A percentile compares a stretch with the other conserved stretches of the same genome.
These are phyloP conservation scores for Prunus persica DNA, from an alignment of 306 rosid genomes.

Conservation along the genomic window Prunus_persica_NCBIv2 NC_034013.1:8464001-8464500, in stretches of 20 bases:
- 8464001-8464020: background rate
- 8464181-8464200: background rate
- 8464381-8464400: no score
- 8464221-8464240: background rate
- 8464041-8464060: background rate
- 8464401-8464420: no score
- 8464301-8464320: background rate
- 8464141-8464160: no score
- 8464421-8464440: no score
- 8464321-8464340: background rate
- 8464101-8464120: no score
- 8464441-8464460: no score
- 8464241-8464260: background rate
- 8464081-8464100: background rate
- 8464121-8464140: no score
- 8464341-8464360: slow-evolving; percentile 18
- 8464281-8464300: slow-evolving; percentile 1
- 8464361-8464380: no score
- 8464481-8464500: no score
- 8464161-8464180: no score
- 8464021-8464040: background rate
- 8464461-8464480: no score
- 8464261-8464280: background rate
- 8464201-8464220: background rate
- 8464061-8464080: background rate